phyloP scores from a whole-genome alignment of 2,329 filamentous ascomycete genomes.

The Huntiella moniliformis region DNA sequence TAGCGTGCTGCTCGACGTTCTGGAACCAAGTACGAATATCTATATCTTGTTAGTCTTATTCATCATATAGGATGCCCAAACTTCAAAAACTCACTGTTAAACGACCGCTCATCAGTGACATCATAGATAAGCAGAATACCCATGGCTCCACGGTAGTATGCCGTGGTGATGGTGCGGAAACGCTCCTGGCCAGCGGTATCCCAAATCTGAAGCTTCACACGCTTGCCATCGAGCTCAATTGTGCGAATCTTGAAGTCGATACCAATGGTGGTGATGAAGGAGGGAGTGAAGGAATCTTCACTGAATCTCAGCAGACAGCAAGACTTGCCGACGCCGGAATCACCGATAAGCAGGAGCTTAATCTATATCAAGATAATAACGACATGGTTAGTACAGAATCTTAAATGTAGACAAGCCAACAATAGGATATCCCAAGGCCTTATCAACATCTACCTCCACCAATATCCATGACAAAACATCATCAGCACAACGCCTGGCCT shows the following conservation, averaged over 20 bases:
- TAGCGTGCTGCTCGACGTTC: conserved; percentile 95
- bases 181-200: conserved; percentile 96
- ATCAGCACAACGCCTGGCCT: too few species aligned
- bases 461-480: too few species aligned
- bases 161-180: conserved; percentile 96
- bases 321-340: conserved; percentile 92
- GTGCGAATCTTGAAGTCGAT: conserved; percentile 99
- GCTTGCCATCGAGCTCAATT: conserved; percentile 96
- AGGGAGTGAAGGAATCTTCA: conserved; percentile 92
- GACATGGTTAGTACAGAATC: too few species aligned
- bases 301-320: conserved; percentile 94
- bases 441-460: too few species aligned
- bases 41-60: conserved; percentile 21
- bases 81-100: conserved; percentile 55
- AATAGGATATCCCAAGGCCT: too few species aligned
- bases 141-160: conserved; percentile 97
- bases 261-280: conserved; percentile 96
- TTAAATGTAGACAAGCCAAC: too few species aligned
- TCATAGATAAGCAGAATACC: conserved; percentile 95
- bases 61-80: not conserved
- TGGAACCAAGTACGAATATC: conserved; percentile 99
- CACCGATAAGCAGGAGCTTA: conserved; percentile 89
- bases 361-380: conserved; percentile 38
- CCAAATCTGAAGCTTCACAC: conserved; percentile 99
- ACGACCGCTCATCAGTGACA: conserved; percentile 89